Evolutionary conservation across 345 rosid species (phyloP).

Genomic region (Cardamine chenopodiifolia): DNA sequence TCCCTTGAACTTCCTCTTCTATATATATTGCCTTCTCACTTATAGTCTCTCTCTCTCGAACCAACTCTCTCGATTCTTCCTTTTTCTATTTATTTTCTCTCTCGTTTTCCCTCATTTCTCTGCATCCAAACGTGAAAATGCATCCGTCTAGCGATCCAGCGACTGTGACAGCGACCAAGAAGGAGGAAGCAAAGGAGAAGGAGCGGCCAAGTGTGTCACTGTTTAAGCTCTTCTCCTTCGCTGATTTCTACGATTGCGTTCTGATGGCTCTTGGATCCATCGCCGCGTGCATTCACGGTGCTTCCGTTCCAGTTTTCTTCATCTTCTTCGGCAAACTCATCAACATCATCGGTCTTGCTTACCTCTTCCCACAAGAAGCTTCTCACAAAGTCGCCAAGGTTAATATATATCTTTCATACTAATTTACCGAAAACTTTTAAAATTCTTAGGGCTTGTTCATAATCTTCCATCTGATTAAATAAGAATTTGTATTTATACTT

Average conservation of each 20-base stretch:
- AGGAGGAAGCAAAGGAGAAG: conserved; percentile 24
- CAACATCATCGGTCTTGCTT: conserved; percentile 76
- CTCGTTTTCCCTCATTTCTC: neutral
- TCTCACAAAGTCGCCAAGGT: conserved; percentile 94
- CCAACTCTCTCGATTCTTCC: neutral
- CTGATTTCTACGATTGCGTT: conserved; percentile 75
- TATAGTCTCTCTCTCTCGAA: conserved; percentile 19
- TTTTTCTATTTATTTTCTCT: conserved; percentile 26
- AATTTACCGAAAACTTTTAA: neutral
- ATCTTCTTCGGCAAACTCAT: conserved; percentile 88
- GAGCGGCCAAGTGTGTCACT: conserved; percentile 52
- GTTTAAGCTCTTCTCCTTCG: conserved; percentile 74
- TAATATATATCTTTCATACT: neutral
- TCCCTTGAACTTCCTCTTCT: neutral
- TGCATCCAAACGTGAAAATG: conserved; percentile 31
- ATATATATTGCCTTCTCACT: neutral
- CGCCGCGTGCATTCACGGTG: conserved; percentile 87
- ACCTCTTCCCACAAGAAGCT: conserved; percentile 72
- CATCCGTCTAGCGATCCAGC: conserved; percentile 41
- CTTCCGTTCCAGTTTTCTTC: conserved; percentile 92
- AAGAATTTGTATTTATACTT: neutral
- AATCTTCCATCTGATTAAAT: neutral
- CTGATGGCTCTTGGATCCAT: conserved; percentile 87
- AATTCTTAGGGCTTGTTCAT: neutral
- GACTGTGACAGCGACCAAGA: conserved; percentile 28